phyloP scores from a whole-genome alignment of 2,329 filamentous ascomycete species.

The Beauveria pseudobassiana region DNA sequence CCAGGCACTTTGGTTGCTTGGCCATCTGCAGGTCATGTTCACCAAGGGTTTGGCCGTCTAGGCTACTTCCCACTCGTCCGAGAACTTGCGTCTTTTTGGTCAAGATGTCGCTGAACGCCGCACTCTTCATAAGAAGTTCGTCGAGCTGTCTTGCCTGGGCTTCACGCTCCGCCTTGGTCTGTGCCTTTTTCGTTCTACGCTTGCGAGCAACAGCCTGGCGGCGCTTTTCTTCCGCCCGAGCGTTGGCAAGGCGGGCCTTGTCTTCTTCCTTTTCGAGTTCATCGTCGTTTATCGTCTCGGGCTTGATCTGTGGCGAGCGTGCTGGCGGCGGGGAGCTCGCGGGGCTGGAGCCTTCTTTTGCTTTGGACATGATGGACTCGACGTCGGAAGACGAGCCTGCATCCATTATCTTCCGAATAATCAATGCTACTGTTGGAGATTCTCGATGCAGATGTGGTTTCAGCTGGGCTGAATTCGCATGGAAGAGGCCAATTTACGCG shows the following conservation, averaged over 20 bases:
- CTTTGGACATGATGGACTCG: conserved; percentile 20
- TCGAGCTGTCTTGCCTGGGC: conserved; percentile 53
- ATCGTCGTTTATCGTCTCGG: conserved; percentile 15
- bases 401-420: conserved; percentile 20
- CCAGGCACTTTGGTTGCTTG: conserved; percentile 75
- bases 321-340: conserved; percentile 13
- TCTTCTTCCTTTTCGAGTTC: conserved; percentile 29
- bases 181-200: conserved; percentile 40
- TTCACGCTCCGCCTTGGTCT: conserved; percentile 47
- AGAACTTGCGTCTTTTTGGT: conserved; percentile 57
- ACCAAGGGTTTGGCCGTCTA: conserved; percentile 52
- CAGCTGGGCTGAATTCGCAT: not conserved
- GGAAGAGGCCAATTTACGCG: not conserved
- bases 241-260: conserved; percentile 27
- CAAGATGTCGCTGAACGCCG: conserved; percentile 53
- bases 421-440: not conserved
- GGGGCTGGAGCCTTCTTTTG: conserved; percentile 10
- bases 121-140: conserved; percentile 50
- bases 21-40: conserved; percentile 70
- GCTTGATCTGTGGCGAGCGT: not conserved
- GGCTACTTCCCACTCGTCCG: conserved; percentile 51
- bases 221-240: conserved; percentile 42
- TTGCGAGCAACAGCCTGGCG: conserved; percentile 31
- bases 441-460: not conserved
- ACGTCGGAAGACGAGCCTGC: conserved; percentile 23